Conservation (phyloP, 345 rosid genomes). For the Rhodomyrtus tomentosa region DNA sequence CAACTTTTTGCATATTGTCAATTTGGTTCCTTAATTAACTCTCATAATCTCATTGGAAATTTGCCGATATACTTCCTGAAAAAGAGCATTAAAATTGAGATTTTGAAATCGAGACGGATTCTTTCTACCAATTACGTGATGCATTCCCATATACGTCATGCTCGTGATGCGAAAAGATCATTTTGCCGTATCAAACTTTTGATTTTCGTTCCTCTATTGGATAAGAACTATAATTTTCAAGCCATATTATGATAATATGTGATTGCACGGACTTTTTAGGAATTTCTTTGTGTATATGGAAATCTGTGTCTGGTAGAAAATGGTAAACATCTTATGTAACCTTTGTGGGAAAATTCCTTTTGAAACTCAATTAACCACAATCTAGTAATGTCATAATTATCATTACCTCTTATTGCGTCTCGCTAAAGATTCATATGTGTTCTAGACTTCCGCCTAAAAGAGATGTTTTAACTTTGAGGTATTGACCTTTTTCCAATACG, state of each 20-base stretch:
- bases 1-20: neutral
- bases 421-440: no score
- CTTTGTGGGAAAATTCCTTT: no score
- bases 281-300: no score
- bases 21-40: neutral
- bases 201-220: neutral
- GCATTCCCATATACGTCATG: neutral
- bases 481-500: no score
- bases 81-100: neutral
- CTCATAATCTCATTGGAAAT: neutral
- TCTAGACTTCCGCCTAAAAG: no score
- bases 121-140: neutral
- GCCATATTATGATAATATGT: neutral
- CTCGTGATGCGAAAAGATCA: neutral
- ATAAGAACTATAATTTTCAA: neutral
- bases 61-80: neutral
- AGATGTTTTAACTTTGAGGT: no score
- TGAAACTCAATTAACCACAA: no score
- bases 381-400: no score
- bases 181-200: no score
- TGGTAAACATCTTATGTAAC: no score
- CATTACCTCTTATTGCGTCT: no score
- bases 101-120: neutral
- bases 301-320: no score
- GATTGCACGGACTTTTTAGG: neutral